A percentile compares a stretch with the other conserved stretches of the same genome.
phyloP scores from a whole-genome alignment of 148 eudicot genomes.

The Nepenthes mirabilis region DNA sequence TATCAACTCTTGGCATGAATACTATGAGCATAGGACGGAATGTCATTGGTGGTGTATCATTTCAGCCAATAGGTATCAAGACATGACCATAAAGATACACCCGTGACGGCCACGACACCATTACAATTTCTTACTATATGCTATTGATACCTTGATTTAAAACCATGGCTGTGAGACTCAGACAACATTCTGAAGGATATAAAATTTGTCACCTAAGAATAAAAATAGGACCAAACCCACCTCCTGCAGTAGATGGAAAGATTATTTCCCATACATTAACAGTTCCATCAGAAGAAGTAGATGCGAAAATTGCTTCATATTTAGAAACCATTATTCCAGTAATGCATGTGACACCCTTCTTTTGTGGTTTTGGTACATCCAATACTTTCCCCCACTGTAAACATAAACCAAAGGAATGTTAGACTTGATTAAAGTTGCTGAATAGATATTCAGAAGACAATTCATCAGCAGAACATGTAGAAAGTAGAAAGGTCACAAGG shows the following conservation, averaged over 20 bases:
- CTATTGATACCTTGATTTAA: no score
- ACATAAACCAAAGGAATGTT: not conserved
- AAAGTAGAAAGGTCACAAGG: no score
- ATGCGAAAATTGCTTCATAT: conserved; percentile 63
- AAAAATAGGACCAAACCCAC: conserved; percentile 20
- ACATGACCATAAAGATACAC: no score
- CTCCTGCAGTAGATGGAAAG: conserved; percentile 44
- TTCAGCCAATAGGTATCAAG: no score
- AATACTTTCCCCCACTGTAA: conserved; percentile 70
- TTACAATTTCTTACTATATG: no score
- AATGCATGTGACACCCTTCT: conserved; percentile 97
- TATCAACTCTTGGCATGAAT: no score
- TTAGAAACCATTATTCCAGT: conserved; percentile 57
- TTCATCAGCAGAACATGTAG: no score
- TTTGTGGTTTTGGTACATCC: conserved; percentile 58
- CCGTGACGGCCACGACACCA: no score
- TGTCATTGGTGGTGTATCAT: no score
- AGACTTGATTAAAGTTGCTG: not conserved
- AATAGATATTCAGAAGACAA: not conserved
- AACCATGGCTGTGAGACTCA: not conserved
- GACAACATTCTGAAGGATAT: not conserved
- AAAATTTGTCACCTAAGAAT: not conserved
- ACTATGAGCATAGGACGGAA: no score
- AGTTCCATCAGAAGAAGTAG: conserved; percentile 80
- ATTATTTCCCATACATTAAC: conserved; percentile 65